Percentiles rank a stretch among this genome's conserved stretches.
phyloP scores from a whole-genome alignment of 2,329 filamentous ascomycete species.

The Dryadomyces quercivorus region DNA sequence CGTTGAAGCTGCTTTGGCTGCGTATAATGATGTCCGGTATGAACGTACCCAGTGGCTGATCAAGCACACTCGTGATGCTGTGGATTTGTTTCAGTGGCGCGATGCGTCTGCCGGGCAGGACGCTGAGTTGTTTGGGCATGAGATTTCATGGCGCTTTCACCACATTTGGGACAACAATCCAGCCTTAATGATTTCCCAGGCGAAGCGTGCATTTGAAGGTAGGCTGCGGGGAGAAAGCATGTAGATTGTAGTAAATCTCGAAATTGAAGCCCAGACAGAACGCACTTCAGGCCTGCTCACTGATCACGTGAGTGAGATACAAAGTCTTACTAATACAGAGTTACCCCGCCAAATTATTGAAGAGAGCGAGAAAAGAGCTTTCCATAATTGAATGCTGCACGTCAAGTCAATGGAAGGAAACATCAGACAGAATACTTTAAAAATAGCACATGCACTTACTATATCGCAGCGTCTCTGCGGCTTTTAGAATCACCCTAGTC shows the following conservation, averaged over 20 bases:
- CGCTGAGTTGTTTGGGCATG: constrained; percentile 21
- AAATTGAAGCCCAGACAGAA: no score
- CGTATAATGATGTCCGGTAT: constrained; percentile 24
- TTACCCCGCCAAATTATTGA: no score
- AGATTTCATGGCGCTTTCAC: constrained; percentile 23
- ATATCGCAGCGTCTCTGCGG: no score
- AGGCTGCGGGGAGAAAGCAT: background rate
- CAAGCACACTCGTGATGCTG: constrained; percentile 22
- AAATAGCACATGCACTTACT: no score
- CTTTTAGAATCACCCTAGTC: no score
- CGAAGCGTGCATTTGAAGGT: background rate
- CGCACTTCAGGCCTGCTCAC: no score
- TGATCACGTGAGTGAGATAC: no score
- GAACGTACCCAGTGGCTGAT: constrained; percentile 32
- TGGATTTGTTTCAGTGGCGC: constrained; percentile 27
- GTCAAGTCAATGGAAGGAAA: no score
- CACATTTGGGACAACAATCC: constrained; percentile 26
- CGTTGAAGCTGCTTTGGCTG: constrained; percentile 20
- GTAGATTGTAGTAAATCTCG: background rate
- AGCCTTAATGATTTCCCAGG: constrained; percentile 19
- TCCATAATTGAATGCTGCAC: no score
- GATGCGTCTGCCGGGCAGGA: constrained; percentile 19
- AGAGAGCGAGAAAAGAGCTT: no score
- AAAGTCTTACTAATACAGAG: no score
- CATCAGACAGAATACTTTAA: no score